Evolutionary conservation across 495 filamentous ascomycete genomes (phyloP), one percentile per base, ranked within the genome.

Genomic region (Penicillium cosmopolitanum): DNA sequence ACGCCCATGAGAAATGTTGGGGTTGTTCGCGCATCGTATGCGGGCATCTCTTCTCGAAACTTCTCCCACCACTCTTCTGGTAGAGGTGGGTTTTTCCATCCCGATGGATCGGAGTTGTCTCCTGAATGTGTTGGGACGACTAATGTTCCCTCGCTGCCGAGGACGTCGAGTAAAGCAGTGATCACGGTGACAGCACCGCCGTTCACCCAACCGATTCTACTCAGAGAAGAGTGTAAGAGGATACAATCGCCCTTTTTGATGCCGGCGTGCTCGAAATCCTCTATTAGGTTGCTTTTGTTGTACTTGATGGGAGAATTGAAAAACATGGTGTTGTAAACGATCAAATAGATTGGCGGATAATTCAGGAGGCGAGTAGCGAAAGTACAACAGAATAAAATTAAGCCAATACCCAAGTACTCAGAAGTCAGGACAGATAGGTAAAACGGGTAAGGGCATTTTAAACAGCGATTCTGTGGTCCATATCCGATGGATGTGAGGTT

Each of bases 71-170:
- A 51, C 28, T 51, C 48, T 51, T 51, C 48, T 51, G 34, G 48
- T 28, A 28, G 28, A 11, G 48, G 48, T 18, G 48, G 48, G 18
- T 34, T 51, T 13, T 51, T n/a, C 48, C 48, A 51, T n/a, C 12
- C n/a, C 0, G 23, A 18, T n/a, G 48, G 48, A 18, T 51, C 48
- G 4, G 48, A 51, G 12, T 51, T 51, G 16, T 51, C 48, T 28
- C 19, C 19, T 51, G 48, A 5, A 51, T 51, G 48, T 51, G 48
- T 9, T 28, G 48, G 48, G 48, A 51, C 48, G 23, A 51, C 25
- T 34, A 51, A 34, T 51, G 48, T 51, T 16, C 48, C 48, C 16
- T 28, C 31, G 23, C 16, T 34, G 48, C 48, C 31, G 25, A 51
- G 18, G 7, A 21, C 16, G 18, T 51, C 48, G 48, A 51, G 48